Conservation (phyloP, 768 basidiomycete species). For the Collybia nuda region DNA sequence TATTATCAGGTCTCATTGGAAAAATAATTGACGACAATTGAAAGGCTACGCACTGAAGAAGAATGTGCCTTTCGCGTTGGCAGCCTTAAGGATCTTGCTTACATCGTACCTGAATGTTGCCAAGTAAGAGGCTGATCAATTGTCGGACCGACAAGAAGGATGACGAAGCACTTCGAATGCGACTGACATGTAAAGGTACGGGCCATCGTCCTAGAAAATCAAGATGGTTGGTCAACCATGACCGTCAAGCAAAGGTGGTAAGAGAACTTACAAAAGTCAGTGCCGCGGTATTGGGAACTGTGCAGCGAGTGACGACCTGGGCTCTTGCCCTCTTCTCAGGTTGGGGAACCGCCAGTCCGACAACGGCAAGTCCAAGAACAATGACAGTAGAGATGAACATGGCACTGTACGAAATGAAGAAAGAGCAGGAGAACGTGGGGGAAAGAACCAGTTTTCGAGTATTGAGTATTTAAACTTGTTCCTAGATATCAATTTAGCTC, state of each 20-base stretch:
- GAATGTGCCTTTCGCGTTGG: slow-evolving; percentile 40
- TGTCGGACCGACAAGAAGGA: background rate
- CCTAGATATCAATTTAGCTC: no score
- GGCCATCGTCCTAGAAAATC: slow-evolving; percentile 17
- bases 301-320: slow-evolving; percentile 16
- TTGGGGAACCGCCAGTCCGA: slow-evolving; percentile 10
- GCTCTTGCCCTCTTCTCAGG: slow-evolving; percentile 13
- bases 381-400: slow-evolving; percentile 12
- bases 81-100: slow-evolving; percentile 13
- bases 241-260: background rate
- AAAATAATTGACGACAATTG: background rate
- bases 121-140: background rate
- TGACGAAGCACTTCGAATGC: background rate
- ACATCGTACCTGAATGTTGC: slow-evolving; percentile 8
- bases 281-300: slow-evolving; percentile 16
- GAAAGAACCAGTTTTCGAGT: no score
- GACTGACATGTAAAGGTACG: slow-evolving; percentile 12
- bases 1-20: slow-evolving; percentile 4
- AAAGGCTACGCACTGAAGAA: slow-evolving; percentile 25
- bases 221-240: background rate
- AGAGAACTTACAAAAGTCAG: slow-evolving; percentile 15
- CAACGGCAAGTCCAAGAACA: slow-evolving; percentile 7
- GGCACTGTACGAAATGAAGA: background rate
- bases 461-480: no score
- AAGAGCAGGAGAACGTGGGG: background rate